Evolutionary conservation across 805 yeast species (phyloP).

Genomic region (Groenewaldozyma tartarivorans): DNA sequence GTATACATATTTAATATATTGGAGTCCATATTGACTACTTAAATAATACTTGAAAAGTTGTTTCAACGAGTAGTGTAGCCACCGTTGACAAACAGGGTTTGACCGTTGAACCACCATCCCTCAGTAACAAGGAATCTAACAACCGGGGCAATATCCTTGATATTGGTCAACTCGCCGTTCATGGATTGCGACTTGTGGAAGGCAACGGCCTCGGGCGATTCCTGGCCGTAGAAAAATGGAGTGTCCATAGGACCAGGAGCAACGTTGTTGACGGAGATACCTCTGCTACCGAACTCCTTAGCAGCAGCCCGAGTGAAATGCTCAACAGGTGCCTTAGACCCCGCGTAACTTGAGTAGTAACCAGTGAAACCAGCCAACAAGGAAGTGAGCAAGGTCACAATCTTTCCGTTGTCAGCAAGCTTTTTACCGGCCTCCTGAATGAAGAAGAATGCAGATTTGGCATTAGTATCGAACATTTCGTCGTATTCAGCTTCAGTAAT

Average conservation of each 20-base stretch:
- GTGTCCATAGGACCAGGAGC: conserved; percentile 71
- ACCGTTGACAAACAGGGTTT: conserved; percentile 54
- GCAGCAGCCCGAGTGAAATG: conserved; percentile 64
- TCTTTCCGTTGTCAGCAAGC: conserved; percentile 43
- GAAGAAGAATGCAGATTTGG: conserved; percentile 54
- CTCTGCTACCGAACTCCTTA: conserved; percentile 61
- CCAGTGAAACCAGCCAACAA: conserved; percentile 56
- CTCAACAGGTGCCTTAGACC: conserved; percentile 66
- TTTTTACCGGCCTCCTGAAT: conserved; percentile 45
- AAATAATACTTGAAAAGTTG: neutral
- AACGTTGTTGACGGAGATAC: conserved; percentile 63
- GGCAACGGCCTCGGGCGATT: conserved; percentile 41
- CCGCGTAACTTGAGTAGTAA: conserved; percentile 60
- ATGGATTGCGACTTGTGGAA: conserved; percentile 46
- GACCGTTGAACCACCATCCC: conserved; percentile 65
- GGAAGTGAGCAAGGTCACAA: conserved; percentile 52
- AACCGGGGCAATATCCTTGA: conserved; percentile 55
- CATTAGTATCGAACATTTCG: conserved; percentile 42
- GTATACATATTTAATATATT: too few relatives aligned
- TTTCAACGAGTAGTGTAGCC: conserved; percentile 53
- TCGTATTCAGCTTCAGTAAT: conserved; percentile 47
- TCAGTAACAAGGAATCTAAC: conserved; percentile 50
- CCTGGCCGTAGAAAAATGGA: conserved; percentile 59
- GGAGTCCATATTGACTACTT: too few relatives aligned
- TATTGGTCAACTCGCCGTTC: conserved; percentile 44